Base-by-base conservation (phyloP, 108 stramenopile genomes). In the Nitzschia putrida region DNA sequence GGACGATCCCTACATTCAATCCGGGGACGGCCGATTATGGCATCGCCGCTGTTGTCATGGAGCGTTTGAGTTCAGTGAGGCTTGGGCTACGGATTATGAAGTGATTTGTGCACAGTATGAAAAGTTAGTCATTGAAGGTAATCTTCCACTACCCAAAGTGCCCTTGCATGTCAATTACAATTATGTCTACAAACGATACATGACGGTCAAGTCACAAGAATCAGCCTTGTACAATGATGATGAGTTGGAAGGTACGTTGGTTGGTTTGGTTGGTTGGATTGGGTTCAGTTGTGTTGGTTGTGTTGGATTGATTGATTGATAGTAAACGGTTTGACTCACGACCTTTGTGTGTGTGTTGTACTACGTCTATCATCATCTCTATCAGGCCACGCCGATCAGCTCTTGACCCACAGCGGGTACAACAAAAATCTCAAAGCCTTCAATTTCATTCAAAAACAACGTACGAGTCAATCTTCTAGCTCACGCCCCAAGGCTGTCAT, bases 1-100 rank as follows among this genome's bases (percentile, higher is more conserved):
- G 12, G 55, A 43, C 20, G 24, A 56, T 42, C 13, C n/a, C 38
- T 54, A 68, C 14, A 42, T 55, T 22, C 20, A 55, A 16, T n/a
- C 47, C 2, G 34, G n/a, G 6, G 42, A 23, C 6, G 41, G 42
- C 2, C 14, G 50, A 2, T 56, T 56, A 13, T 44, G 67, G 42
- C 52, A 56, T 44, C 38, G 67, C 16, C 54, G 67, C 20, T 55
- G 54, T 43, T 55, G 67, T 23, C 50, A 66, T 66, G 51, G n/a
- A n/a, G 50, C 21, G 37, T 12, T 21, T 57, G 40, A 59, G 4
- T 41, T 11, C n/a, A 70, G 7, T 24, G 8, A 11, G 13, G 58
- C 22, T 3, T 55, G 23, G 21, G 20, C 23, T 8, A 21, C 21
- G 3, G 23, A 24, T 8, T 55, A 13, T 8, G 21, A 13, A 21